These are phyloP conservation scores for Waltiozyma sp. DNA, from an alignment of 1,139 yeast species.

Conservation along the genomic window DNA sequence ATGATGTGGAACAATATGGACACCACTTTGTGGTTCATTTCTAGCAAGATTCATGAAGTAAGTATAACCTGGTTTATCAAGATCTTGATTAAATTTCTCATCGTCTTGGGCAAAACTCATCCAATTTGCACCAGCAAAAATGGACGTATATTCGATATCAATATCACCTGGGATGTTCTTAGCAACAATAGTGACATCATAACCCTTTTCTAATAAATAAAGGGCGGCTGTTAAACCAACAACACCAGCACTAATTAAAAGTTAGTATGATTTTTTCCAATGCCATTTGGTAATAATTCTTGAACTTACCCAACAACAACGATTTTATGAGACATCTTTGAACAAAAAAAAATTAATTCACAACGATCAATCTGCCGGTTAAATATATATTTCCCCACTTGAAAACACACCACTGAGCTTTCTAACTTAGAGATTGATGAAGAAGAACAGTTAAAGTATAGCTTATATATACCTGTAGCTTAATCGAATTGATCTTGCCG, in stretches of 20 bases:
- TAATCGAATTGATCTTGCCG: no score
- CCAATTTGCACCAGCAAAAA: conserved; percentile 76
- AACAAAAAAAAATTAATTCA: no score
- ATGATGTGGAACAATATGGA: conserved; percentile 36
- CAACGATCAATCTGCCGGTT: no score
- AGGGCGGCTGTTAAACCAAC: conserved; percentile 54
- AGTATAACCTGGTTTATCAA: conserved; percentile 35
- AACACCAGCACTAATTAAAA: conserved; percentile 31
- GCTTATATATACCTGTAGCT: no score
- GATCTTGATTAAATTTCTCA: conserved; percentile 31
- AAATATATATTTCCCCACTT: no score
- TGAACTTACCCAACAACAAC: conserved; percentile 2
- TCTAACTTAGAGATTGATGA: no score
- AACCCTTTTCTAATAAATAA: conserved; percentile 31
- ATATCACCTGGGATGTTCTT: conserved; percentile 46
- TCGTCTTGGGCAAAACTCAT: conserved; percentile 42
- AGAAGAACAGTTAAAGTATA: no score
- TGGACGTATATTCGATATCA: conserved; percentile 43
- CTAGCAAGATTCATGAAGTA: conserved; percentile 33
- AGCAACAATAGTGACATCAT: conserved; percentile 36
- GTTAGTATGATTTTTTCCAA: background rate
- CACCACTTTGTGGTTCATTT: conserved; percentile 39
- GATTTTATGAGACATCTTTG: conserved; percentile 6
- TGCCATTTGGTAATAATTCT: background rate
- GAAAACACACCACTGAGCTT: no score